Evolutionary conservation across 495 filamentous ascomycete genomes (phyloP), one percentile per base, ranked within the genome.

Genomic region (Penicillium manginii): DNA sequence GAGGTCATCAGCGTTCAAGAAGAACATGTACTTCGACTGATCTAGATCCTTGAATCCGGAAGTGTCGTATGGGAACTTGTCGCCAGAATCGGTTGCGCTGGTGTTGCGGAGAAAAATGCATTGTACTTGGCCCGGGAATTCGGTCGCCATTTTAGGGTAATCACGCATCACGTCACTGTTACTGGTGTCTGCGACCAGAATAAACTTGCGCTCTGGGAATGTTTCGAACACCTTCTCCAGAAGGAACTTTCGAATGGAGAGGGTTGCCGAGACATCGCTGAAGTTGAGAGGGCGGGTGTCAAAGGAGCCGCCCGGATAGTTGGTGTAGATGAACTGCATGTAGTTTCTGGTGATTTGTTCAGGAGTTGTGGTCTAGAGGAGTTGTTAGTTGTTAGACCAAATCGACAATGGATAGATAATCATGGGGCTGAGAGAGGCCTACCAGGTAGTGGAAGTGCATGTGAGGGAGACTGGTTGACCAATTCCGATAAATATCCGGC

Each of bases 81-180:
- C 77, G 0, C 72, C 77, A 0, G 71, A 33, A 63, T 93, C 90
- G 0, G 88, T 92, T 11, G 83, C 78, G 11, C 75, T 79, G 0
- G 86, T 90, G 69, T 93, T 93, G n/a, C 90, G 81, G 2, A 93
- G 73, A 52, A 88, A 83, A 59, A 93, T 91, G 70, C 90, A 93
- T 59, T 88, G 84, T n/a, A 92, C 87, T 65, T 89, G 85, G 19
- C 74, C 79, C 0, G 89, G 88, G 62, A 83, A 88, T 22, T 87
- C 81, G 40, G 72, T 80, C 2, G 72, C 87, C 66, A 91, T 76
- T 57, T 78, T 74, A 1, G 89, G 90, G 65, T 93, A 92, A 64
- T 84, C 86, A 26, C 63, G 79, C 90, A 92, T 90, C 54, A 91
- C 81, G 67, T 93, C 90, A 29, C 81, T 83, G 74, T 93, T 93